These are phyloP conservation scores for Phaseolus lunatus DNA, from an alignment of 306 rosid genomes.

Conservation along the genomic window DNA sequence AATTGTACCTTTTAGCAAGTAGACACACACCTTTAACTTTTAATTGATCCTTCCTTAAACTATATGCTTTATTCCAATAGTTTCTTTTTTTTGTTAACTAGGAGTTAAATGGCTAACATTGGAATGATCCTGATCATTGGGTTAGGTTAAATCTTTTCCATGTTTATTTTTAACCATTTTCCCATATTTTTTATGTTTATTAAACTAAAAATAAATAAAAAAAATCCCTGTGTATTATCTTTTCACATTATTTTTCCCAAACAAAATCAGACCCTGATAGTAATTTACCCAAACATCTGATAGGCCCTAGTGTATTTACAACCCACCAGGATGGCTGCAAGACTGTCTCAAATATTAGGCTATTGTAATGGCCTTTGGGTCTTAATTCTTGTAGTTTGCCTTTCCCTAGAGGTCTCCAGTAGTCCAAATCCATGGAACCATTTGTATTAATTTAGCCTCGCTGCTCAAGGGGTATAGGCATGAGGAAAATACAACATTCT, in stretches of 20 bases:
- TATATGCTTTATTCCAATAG: background rate
- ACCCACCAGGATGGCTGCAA: too few relatives aligned
- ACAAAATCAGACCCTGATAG: background rate
- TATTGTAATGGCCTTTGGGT: too few relatives aligned
- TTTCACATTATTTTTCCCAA: background rate
- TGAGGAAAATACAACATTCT: too few relatives aligned
- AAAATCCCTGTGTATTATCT: background rate
- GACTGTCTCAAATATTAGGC: too few relatives aligned
- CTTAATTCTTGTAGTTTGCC: too few relatives aligned
- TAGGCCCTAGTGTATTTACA: too few relatives aligned
- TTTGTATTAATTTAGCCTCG: too few relatives aligned
- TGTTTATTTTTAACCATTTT: background rate
- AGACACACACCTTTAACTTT: background rate
- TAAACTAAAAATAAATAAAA: background rate
- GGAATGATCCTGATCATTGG: background rate
- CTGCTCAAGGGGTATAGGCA: too few relatives aligned
- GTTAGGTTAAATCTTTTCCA: background rate
- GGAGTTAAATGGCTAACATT: background rate
- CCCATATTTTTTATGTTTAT: background rate
- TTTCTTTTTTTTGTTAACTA: background rate
- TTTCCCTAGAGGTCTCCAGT: too few relatives aligned
- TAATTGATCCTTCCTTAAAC: constrained; percentile 2
- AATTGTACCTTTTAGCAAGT: background rate
- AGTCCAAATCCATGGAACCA: too few relatives aligned
- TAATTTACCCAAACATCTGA: too few relatives aligned